phyloP scores from a whole-genome alignment of 495 filamentous ascomycete species.

The Tuber aestivum region DNA sequence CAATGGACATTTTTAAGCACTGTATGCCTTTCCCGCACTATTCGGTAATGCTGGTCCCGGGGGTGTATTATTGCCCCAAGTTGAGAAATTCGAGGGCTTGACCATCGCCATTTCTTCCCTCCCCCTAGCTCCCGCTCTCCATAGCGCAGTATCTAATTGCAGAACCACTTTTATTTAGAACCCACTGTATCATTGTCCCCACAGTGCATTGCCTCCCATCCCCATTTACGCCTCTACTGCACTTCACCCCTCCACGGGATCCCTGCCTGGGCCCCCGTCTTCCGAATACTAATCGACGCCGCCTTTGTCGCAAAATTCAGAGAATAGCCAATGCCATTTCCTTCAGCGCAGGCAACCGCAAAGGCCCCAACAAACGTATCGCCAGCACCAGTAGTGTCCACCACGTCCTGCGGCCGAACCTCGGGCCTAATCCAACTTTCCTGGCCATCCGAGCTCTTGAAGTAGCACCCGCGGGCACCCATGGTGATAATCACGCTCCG shows the following conservation, averaged over 20 bases:
- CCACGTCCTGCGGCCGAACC: conserved; percentile 61
- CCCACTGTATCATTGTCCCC: not conserved
- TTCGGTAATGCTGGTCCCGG: not conserved
- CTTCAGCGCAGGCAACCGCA: conserved; percentile 60
- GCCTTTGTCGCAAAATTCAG: conserved; percentile 66
- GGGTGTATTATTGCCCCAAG: not conserved
- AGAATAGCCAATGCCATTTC: conserved; percentile 49
- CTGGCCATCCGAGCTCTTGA: conserved; percentile 46
- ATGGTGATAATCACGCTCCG: conserved; percentile 73
- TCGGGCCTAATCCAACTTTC: conserved; percentile 45
- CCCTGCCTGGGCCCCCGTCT: conserved; percentile 71
- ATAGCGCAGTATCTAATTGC: not conserved
- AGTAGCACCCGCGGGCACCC: conserved; percentile 67
- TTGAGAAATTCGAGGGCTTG: not conserved
- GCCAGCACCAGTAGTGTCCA: conserved; percentile 91
- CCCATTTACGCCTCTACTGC: conserved; percentile 19
- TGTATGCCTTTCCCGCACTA: not conserved
- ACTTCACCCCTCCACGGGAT: conserved; percentile 87
- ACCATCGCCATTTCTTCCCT: not conserved
- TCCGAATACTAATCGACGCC: conserved; percentile 69
- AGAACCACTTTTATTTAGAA: not conserved
- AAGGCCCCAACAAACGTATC: conserved; percentile 92
- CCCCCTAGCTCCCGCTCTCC: not conserved
- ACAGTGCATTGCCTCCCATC: not conserved
- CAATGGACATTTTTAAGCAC: not conserved